Percentiles rank a stretch among this genome's conserved stretches.
Conservation (phyloP, 2,329 filamentous ascomycete species). For the Nemania serpens region DNA sequence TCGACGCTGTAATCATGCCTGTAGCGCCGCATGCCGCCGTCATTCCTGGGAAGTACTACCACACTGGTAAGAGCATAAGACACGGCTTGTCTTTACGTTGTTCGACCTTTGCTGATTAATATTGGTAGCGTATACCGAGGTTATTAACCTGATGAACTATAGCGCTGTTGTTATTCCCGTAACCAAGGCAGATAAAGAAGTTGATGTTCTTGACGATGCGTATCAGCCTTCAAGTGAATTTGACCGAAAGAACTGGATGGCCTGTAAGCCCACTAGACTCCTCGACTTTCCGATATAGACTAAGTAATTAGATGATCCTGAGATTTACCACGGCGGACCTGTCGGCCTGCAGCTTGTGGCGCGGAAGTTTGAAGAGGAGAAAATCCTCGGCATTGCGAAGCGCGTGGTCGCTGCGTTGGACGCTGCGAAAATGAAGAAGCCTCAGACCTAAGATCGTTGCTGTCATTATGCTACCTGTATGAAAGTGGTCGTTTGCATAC, state of each 20-base stretch:
- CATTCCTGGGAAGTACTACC: conserved; percentile 51
- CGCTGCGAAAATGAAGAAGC: conserved; percentile 10
- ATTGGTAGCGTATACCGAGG: conserved; percentile 39
- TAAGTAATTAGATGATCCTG: conserved; percentile 49
- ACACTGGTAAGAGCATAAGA: conserved; percentile 31
- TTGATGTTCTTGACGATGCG: conserved; percentile 49
- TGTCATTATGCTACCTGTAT: too few relatives aligned
- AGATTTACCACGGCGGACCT: conserved; percentile 52
- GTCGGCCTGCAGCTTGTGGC: conserved; percentile 54
- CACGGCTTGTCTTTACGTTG: neutral
- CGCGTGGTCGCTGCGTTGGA: conserved; percentile 32
- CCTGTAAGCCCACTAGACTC: conserved; percentile 48
- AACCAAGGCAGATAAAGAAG: conserved; percentile 54
- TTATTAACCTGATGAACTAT: conserved; percentile 62
- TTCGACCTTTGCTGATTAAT: conserved; percentile 2
- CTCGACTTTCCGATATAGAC: neutral
- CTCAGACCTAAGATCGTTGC: too few relatives aligned
- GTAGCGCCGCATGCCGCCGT: conserved; percentile 56
- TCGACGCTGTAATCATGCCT: conserved; percentile 60
- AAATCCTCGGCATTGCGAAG: conserved; percentile 51
- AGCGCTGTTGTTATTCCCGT: conserved; percentile 59
- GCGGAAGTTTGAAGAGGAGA: conserved; percentile 57
- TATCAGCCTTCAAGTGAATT: conserved; percentile 48
- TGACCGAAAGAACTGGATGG: conserved; percentile 50
- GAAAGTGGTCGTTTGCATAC: too few relatives aligned